Conservation (phyloP, 2,329 filamentous ascomycete genomes). For the Cladophialophora psammophila region DNA sequence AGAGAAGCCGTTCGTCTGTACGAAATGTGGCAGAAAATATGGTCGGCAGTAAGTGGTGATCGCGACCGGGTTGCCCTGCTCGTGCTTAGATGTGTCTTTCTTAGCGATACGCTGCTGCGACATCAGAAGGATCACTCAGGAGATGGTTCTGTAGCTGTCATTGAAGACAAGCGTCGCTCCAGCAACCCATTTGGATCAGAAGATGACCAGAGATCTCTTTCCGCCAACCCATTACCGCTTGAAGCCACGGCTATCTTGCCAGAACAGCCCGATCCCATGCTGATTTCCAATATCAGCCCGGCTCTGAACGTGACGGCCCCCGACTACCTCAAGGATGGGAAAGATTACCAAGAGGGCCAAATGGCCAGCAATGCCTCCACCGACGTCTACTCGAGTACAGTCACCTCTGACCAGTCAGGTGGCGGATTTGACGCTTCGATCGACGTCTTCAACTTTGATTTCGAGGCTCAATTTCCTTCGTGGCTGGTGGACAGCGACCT, state of each 20-base stretch:
- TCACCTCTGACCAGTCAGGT: slow-evolving; percentile 13
- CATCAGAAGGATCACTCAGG: slow-evolving; percentile 35
- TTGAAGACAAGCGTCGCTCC: background rate
- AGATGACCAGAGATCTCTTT: slow-evolving; percentile 9
- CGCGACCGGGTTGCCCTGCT: background rate
- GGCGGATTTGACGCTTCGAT: slow-evolving; percentile 25
- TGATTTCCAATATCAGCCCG: slow-evolving; percentile 3
- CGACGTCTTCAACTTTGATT: slow-evolving; percentile 31
- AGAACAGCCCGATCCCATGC: background rate
- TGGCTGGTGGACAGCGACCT: slow-evolving; percentile 36
- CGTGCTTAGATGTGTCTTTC: background rate
- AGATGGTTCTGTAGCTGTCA: slow-evolving; percentile 4
- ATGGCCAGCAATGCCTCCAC: slow-evolving; percentile 11
- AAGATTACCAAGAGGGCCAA: background rate
- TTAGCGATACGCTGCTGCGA: slow-evolving; percentile 36
- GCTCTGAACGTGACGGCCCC: slow-evolving; percentile 11
- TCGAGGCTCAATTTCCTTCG: slow-evolving; percentile 34
- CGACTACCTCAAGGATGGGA: background rate
- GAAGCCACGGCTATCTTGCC: slow-evolving; percentile 3
- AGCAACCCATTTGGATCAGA: slow-evolving; percentile 2
- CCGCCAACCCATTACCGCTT: slow-evolving; percentile 8
- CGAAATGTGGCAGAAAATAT: slow-evolving; percentile 35
- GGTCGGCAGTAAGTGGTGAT: slow-evolving; percentile 34
- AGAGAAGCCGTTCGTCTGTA: slow-evolving; percentile 44
- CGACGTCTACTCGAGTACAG: slow-evolving; percentile 14